These are phyloP conservation scores for Aegilops bicornis DNA, from an alignment of 176 grass and related monocot genomes.

Conservation along the genomic window DNA sequence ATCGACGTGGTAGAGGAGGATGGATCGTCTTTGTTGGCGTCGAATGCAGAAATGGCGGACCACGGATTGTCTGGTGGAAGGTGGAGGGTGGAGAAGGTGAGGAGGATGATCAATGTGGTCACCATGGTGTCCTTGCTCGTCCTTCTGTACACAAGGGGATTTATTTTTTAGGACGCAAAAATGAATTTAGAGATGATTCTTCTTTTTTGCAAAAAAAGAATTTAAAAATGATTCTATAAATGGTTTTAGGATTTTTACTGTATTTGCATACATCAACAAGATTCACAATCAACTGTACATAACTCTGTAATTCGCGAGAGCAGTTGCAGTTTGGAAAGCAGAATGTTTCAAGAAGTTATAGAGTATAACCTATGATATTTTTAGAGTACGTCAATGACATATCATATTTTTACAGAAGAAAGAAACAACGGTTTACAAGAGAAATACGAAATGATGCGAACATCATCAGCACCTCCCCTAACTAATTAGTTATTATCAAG, in stretches of 20 bases:
- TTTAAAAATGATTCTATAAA: not conserved
- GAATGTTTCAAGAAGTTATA: too few species aligned
- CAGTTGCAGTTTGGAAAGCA: too few species aligned
- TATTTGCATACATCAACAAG: not conserved
- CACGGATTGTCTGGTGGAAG: not conserved
- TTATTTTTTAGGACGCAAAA: slow-evolving; percentile 7
- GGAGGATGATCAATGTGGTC: slow-evolving; percentile 34
- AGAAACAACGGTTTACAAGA: too few species aligned
- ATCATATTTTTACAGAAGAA: too few species aligned
- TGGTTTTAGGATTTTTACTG: not conserved
- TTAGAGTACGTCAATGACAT: too few species aligned
- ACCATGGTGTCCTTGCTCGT: slow-evolving; percentile 30
- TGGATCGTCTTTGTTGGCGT: not conserved
- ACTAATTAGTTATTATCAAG: too few species aligned
- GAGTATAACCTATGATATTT: too few species aligned
- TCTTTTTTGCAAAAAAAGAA: not conserved
- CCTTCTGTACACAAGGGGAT: slow-evolving; percentile 36
- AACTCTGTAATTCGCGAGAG: too few species aligned
- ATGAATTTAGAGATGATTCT: not conserved
- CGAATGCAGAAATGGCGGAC: not conserved
- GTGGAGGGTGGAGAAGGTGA: slow-evolving; percentile 35
- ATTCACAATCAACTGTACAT: too few species aligned
- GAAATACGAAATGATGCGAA: too few species aligned
- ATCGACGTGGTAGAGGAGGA: not conserved
- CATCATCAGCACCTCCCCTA: too few species aligned